These are phyloP conservation scores for Tetrahymena malaccensis DNA, from an alignment of 73 alveolate species.

Conservation along the genomic window DNA sequence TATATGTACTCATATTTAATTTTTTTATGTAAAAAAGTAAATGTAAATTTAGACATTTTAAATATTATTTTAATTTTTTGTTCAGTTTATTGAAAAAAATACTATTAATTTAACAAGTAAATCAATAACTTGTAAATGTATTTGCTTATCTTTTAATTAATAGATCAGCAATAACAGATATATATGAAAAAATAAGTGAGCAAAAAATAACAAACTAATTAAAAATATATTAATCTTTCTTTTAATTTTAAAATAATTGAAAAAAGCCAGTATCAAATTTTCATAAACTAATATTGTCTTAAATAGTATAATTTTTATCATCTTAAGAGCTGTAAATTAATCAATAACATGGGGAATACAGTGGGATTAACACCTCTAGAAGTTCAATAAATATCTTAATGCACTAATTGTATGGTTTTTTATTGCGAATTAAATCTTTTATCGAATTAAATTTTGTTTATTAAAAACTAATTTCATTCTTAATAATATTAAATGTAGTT, in stretches of 20 bases:
- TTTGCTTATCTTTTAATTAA: too few species aligned
- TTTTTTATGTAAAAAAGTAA: too few species aligned
- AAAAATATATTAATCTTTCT: neutral
- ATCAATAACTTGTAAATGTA: too few species aligned
- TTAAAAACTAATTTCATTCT: too few species aligned
- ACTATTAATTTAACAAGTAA: too few species aligned
- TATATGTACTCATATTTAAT: too few species aligned
- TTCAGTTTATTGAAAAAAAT: too few species aligned
- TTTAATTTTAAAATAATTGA: neutral
- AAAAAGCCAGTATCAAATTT: neutral
- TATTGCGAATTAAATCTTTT: neutral
- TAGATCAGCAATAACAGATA: neutral
- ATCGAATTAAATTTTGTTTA: too few species aligned
- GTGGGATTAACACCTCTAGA: neutral
- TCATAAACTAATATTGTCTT: neutral
- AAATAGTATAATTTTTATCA: neutral
- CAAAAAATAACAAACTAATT: neutral
- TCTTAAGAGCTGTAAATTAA: neutral
- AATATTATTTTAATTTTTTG: too few species aligned
- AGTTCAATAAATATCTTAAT: neutral
- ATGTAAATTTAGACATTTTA: too few species aligned
- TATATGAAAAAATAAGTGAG: too few species aligned
- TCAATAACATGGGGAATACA: neutral
- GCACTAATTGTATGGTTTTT: neutral
- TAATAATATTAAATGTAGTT: neutral